Evolutionary conservation across 176 grass and related monocot species (phyloP), one percentile per base, ranked within the genome.

Genomic region (Carex cristatella): DNA sequence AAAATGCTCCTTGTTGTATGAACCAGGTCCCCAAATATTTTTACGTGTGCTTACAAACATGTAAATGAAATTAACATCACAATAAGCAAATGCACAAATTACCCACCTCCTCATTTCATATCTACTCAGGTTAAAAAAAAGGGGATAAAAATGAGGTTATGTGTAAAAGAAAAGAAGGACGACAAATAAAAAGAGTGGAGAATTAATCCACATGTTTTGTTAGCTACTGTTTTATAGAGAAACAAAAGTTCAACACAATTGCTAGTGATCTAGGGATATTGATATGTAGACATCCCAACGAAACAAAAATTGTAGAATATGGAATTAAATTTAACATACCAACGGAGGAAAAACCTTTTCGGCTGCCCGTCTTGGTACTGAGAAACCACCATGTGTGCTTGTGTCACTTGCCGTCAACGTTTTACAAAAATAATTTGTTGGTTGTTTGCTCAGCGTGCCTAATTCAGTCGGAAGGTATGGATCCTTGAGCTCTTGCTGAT

Each of bases 381-480:
- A 99, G 57, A 99, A 99, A 74, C 97, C 97, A 79, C 97, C 97
- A 91, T 99, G 97, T 9, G 97, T 99, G 69, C 97, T 99, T 14
- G 96, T 99, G 78, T 99, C 96, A 77, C 96, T 99, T 48, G 96
- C 96, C 7, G 97, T 99, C 66, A 99, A 88, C 73, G 97, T 99
- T 88, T 98, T 98, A 87, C 95, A 98, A 77, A 98, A 98, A 86
- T 98, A 98, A 89, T 98, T 98, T 8, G 93, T 95, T 76, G 95
- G 95, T 62, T 98, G 95, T 81, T 95, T 98, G 86, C 92, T 98
- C 73, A 89, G 79, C 6, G 74, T 84, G 79, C 89, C 95, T 78
- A 98, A 93, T 89, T 98, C 95, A 71, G 89, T 88, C 54, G 91
- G 91, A 77, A 98, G 81, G 90, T 98, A 98, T 1, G 95, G 93